Percentiles rank a stretch among this genome's conserved stretches.
Evolutionary conservation across 371 early-diverging fungal genomes (phyloP).

Genomic region (Entomophthora muscae): DNA sequence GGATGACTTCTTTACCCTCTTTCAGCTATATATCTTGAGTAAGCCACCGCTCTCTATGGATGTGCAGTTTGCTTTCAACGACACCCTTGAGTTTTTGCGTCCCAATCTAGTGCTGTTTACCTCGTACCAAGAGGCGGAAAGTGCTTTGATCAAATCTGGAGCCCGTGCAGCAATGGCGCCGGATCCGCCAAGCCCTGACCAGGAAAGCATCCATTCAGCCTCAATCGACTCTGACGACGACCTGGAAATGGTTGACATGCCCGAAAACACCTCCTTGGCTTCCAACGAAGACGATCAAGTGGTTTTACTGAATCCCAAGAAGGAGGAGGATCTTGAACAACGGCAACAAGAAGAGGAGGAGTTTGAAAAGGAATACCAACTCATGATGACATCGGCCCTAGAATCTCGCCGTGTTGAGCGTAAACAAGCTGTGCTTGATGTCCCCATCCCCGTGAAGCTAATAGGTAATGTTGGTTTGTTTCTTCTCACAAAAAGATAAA

Average conservation of each 20-base stretch:
- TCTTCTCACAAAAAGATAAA: not conserved
- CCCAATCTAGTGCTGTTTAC: slow-evolving; percentile 35
- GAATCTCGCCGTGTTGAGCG: slow-evolving; percentile 63
- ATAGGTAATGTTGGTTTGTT: slow-evolving; percentile 15
- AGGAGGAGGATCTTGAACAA: slow-evolving; percentile 27
- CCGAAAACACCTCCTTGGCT: not conserved
- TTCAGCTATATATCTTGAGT: slow-evolving; percentile 74
- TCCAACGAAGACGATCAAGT: slow-evolving; percentile 17
- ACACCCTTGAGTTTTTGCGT: slow-evolving; percentile 56
- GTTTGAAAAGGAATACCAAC: slow-evolving; percentile 57
- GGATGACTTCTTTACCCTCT: slow-evolving; percentile 51
- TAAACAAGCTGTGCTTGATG: slow-evolving; percentile 53
- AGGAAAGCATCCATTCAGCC: not conserved
- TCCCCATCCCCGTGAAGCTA: slow-evolving; percentile 56
- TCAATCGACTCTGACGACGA: not conserved
- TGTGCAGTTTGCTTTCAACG: slow-evolving; percentile 68
- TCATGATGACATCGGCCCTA: slow-evolving; percentile 66
- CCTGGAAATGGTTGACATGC: not conserved
- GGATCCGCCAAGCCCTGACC: not conserved
- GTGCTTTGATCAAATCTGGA: slow-evolving; percentile 13
- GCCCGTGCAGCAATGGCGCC: not conserved
- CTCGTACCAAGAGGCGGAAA: slow-evolving; percentile 65
- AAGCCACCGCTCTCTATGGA: slow-evolving; percentile 76
- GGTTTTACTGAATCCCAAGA: slow-evolving; percentile 6
- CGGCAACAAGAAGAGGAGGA: slow-evolving; percentile 31